Evolutionary conservation across 2,329 filamentous ascomycete genomes (phyloP).

Genomic region (Fusarium veterinarium): DNA sequence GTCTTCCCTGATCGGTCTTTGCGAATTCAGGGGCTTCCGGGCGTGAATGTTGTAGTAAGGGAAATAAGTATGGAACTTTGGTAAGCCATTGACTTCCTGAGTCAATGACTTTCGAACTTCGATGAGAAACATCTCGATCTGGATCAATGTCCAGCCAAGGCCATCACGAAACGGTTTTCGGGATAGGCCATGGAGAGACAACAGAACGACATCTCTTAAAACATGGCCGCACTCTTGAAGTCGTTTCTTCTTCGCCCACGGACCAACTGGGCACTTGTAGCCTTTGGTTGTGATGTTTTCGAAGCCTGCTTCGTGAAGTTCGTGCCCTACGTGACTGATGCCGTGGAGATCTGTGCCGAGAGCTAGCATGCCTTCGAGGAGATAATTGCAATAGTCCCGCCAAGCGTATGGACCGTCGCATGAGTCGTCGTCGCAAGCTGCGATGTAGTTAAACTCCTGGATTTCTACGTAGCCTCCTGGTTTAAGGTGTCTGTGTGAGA

Average conservation of each 20-base stretch:
- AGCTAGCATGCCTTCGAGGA: slow-evolving; percentile 54
- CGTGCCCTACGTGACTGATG: slow-evolving; percentile 50
- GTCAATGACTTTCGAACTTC: slow-evolving; percentile 55
- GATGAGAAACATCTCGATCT: slow-evolving; percentile 58
- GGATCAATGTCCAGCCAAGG: slow-evolving; percentile 54
- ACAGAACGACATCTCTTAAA: slow-evolving; percentile 56
- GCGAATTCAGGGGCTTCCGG: slow-evolving; percentile 49
- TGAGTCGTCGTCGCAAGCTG: slow-evolving; percentile 59
- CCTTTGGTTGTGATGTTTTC: slow-evolving; percentile 53
- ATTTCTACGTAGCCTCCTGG: slow-evolving; percentile 64
- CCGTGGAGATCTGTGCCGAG: slow-evolving; percentile 58
- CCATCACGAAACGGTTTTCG: slow-evolving; percentile 54
- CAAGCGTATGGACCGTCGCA: slow-evolving; percentile 58
- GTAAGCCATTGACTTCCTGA: slow-evolving; percentile 49
- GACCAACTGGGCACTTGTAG: slow-evolving; percentile 61
- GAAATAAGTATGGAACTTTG: slow-evolving; percentile 54
- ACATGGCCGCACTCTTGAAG: slow-evolving; percentile 60
- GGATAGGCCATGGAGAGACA: slow-evolving; percentile 54
- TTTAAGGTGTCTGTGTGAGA: slow-evolving; percentile 58
- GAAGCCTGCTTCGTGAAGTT: slow-evolving; percentile 57
- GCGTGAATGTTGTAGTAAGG: slow-evolving; percentile 54
- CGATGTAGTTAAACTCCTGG: slow-evolving; percentile 58
- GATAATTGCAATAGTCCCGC: slow-evolving; percentile 58
- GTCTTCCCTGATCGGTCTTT: neutral
- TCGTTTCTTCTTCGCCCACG: slow-evolving; percentile 58